Percentiles rank a stretch among this genome's conserved stretches.
phyloP scores from a whole-genome alignment of 2,329 filamentous ascomycete genomes.

The Daldinia sp. region DNA sequence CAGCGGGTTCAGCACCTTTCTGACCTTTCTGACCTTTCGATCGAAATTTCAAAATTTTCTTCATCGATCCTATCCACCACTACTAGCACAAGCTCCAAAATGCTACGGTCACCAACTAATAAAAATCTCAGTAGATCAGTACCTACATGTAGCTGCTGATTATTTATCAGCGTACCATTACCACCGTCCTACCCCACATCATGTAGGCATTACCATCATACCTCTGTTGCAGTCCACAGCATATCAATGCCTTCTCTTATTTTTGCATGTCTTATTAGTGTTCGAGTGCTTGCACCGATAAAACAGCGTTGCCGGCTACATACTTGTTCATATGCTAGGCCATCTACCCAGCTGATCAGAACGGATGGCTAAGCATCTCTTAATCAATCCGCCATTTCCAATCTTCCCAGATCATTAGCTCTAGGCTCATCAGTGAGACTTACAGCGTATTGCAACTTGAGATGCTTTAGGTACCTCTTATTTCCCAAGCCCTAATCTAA shows the following conservation, averaged over 20 bases:
- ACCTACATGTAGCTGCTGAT: neutral
- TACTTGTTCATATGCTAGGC: neutral
- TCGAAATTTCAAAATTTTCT: neutral
- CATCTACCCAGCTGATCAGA: too few species aligned
- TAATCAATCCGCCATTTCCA: neutral
- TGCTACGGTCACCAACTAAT: slow-evolving; percentile 17
- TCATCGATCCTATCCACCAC: neutral
- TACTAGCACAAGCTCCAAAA: neutral
- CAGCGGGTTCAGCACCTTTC: slow-evolving; percentile 16
- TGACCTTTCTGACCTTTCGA: too few species aligned
- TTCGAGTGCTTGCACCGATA: neutral
- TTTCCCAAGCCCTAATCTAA: neutral
- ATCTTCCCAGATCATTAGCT: neutral
- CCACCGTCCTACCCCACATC: neutral
- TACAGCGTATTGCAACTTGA: neutral
- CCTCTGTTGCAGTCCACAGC: neutral
- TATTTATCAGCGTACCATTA: slow-evolving; percentile 1
- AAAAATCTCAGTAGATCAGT: slow-evolving; percentile 13
- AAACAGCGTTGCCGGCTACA: neutral
- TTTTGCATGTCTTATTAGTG: neutral
- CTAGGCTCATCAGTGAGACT: neutral
- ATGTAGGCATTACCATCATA: neutral
- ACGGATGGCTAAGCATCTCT: neutral
- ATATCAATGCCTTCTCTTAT: neutral
- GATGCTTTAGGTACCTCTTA: too few species aligned